Percentiles rank a stretch among this genome's conserved stretches.
These are phyloP conservation scores for Reticulascus tulasneorum DNA, from an alignment of 2,329 filamentous ascomycete genomes.

Conservation along the genomic window DNA sequence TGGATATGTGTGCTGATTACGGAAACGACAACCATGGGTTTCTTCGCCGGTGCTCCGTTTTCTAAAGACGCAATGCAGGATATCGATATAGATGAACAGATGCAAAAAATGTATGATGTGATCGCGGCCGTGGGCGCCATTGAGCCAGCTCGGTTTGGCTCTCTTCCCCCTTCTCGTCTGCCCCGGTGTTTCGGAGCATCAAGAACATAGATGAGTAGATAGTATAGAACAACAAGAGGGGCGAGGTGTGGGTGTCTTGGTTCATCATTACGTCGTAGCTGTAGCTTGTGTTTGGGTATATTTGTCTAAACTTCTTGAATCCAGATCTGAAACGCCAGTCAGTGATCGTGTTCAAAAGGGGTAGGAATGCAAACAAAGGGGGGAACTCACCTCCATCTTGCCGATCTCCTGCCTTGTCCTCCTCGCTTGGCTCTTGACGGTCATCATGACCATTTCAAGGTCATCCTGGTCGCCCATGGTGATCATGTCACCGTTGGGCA, in stretches of 20 bases:
- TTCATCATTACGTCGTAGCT: slow-evolving; percentile 31
- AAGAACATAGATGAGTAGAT: too few species aligned
- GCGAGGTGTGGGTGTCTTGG: too few species aligned
- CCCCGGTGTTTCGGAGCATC: neutral
- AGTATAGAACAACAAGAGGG: too few species aligned
- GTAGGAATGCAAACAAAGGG: neutral
- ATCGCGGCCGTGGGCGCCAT: slow-evolving; percentile 13
- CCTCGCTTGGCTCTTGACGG: slow-evolving; percentile 62
- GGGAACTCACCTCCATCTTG: slow-evolving; percentile 82
- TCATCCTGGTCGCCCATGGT: slow-evolving; percentile 97
- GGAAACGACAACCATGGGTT: too few species aligned
- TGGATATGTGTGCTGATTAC: too few species aligned
- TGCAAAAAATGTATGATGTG: neutral
- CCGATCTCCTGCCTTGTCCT: slow-evolving; percentile 77
- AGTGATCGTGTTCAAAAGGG: slow-evolving; percentile 9
- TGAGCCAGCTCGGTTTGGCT: slow-evolving; percentile 16
- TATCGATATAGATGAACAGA: too few species aligned
- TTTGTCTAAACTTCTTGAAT: slow-evolving; percentile 40
- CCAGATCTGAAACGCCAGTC: slow-evolving; percentile 39
- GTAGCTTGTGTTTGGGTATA: slow-evolving; percentile 14
- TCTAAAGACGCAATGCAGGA: too few species aligned
- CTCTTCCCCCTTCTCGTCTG: slow-evolving; percentile 1
- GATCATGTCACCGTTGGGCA: slow-evolving; percentile 80
- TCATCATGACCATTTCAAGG: slow-evolving; percentile 78
- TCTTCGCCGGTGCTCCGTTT: too few species aligned